These are phyloP conservation scores for Betula pendula DNA, from an alignment of 306 rosid genomes.

Conservation along the genomic window DNA sequence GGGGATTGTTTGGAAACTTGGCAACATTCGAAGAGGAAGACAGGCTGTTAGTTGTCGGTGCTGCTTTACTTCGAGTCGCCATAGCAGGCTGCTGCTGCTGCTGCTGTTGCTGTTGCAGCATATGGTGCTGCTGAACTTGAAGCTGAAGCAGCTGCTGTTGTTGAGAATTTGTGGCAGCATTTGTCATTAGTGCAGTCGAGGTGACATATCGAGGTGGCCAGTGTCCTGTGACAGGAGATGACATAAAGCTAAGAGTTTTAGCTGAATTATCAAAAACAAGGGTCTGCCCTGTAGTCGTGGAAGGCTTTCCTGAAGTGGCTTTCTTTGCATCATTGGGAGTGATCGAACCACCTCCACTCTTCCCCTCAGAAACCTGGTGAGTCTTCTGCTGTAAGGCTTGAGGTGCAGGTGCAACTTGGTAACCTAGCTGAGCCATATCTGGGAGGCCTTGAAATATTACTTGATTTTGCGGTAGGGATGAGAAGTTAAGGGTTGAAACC, in stretches of 20 bases:
- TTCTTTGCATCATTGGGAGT: slow-evolving; percentile 48
- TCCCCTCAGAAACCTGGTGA: slow-evolving; percentile 43
- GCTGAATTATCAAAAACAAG: slow-evolving; percentile 69
- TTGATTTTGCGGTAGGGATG: slow-evolving; percentile 44
- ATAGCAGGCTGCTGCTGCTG: slow-evolving; percentile 49
- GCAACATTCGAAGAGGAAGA: slow-evolving; percentile 24
- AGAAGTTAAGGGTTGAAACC: slow-evolving; percentile 53
- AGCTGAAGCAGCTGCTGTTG: slow-evolving; percentile 47
- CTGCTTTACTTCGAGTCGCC: slow-evolving; percentile 31
- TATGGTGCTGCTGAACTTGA: slow-evolving; percentile 45
- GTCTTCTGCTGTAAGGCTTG: slow-evolving; percentile 48
- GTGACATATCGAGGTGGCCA: slow-evolving; percentile 49
- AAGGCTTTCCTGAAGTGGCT: slow-evolving; percentile 44
- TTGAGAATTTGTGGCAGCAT: slow-evolving; percentile 50
- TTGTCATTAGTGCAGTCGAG: slow-evolving; percentile 39
- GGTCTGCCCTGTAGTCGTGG: slow-evolving; percentile 46
- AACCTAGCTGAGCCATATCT: slow-evolving; percentile 45
- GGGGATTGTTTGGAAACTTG: slow-evolving; percentile 41
- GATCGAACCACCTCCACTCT: slow-evolving; percentile 42
- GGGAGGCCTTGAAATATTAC: slow-evolving; percentile 56
- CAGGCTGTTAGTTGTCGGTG: slow-evolving; percentile 22
- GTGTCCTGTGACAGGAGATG: slow-evolving; percentile 42
- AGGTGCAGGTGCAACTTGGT: slow-evolving; percentile 42
- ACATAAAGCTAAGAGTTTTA: slow-evolving; percentile 56
- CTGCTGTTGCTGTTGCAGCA: slow-evolving; percentile 48